These are phyloP conservation scores for Jaminaea rosea DNA, from an alignment of 1,284 basidiomycete species.

Conservation along the genomic window DNA sequence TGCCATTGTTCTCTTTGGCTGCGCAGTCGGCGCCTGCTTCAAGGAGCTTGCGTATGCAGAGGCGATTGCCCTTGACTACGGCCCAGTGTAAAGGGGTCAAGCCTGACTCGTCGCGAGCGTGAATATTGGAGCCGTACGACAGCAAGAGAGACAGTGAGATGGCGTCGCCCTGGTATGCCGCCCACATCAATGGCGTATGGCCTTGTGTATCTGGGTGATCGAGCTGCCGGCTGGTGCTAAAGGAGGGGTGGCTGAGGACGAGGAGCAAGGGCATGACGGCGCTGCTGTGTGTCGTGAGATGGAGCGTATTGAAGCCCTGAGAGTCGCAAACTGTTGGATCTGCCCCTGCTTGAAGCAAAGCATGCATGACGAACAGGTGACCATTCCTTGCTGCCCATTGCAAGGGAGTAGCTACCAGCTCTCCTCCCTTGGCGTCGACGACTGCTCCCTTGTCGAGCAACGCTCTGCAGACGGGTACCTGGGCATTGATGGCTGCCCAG, in stretches of 20 bases:
- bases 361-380: conserved; percentile 85
- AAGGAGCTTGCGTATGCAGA: conserved; percentile 72
- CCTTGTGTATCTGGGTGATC: conserved; percentile 64
- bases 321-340: conserved; percentile 84
- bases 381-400: conserved; percentile 96
- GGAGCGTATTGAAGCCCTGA: conserved; percentile 92
- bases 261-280: conserved; percentile 89
- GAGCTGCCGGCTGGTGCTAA: conserved; percentile 16
- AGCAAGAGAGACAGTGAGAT: conserved; percentile 85
- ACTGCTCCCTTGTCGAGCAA: conserved; percentile 87
- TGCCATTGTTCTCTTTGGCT: conserved; percentile 71
- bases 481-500: conserved; percentile 92
- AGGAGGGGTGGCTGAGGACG: conserved; percentile 67
- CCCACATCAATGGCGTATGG: conserved; percentile 97
- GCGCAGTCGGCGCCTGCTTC: conserved; percentile 74
- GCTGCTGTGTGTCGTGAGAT: conserved; percentile 87
- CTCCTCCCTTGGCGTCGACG: conserved; percentile 86
- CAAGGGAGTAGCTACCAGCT: conserved; percentile 87
- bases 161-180: conserved; percentile 94
- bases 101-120: conserved; percentile 67
- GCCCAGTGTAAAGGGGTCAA: conserved; percentile 95
- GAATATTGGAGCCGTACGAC: conserved; percentile 72
- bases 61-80: conserved; percentile 84
- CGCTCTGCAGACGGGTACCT: conserved; percentile 47
- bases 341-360: conserved; percentile 76